phyloP scores from a whole-genome alignment of 2,329 filamentous ascomycete genomes.

The Alternaria triticimaculans region DNA sequence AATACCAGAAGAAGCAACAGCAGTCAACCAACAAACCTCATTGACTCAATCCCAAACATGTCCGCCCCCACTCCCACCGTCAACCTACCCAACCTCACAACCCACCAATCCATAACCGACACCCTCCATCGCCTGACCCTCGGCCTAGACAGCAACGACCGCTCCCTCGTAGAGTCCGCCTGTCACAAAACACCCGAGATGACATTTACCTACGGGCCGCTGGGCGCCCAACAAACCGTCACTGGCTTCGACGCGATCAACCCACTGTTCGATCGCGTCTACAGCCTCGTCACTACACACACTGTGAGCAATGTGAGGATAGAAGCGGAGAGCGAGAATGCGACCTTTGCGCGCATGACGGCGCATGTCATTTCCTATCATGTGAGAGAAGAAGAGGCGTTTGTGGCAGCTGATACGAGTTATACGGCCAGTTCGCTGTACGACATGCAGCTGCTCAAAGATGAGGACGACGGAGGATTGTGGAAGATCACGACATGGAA shows the following conservation, averaged over 20 bases:
- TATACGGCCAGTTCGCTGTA: constrained; percentile 33
- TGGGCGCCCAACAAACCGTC: constrained; percentile 5
- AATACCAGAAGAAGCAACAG: background rate
- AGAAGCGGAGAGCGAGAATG: constrained; percentile 17
- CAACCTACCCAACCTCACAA: constrained; percentile 10
- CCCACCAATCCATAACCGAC: constrained; percentile 32
- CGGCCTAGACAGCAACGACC: constrained; percentile 32
- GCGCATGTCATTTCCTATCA: constrained; percentile 30
- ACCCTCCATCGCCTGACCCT: constrained; percentile 31
- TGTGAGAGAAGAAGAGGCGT: constrained; percentile 26
- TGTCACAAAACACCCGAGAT: constrained; percentile 25
- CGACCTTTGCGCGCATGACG: constrained; percentile 24
- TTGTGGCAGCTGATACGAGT: constrained; percentile 21
- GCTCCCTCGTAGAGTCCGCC: constrained; percentile 26
- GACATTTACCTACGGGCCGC: constrained; percentile 20
- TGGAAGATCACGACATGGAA: constrained; percentile 40
- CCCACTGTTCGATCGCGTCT: constrained; percentile 22
- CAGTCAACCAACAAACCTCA: background rate
- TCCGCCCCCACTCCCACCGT: background rate
- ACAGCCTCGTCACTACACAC: constrained; percentile 30
- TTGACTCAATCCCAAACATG: background rate
- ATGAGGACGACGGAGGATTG: constrained; percentile 10
- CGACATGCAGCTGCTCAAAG: constrained; percentile 25
- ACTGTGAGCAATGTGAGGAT: constrained; percentile 32
- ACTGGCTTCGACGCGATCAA: constrained; percentile 25